These are phyloP conservation scores for Ceratocystis albifundus DNA, from an alignment of 2,329 filamentous ascomycete genomes.

Conservation along the genomic window DNA sequence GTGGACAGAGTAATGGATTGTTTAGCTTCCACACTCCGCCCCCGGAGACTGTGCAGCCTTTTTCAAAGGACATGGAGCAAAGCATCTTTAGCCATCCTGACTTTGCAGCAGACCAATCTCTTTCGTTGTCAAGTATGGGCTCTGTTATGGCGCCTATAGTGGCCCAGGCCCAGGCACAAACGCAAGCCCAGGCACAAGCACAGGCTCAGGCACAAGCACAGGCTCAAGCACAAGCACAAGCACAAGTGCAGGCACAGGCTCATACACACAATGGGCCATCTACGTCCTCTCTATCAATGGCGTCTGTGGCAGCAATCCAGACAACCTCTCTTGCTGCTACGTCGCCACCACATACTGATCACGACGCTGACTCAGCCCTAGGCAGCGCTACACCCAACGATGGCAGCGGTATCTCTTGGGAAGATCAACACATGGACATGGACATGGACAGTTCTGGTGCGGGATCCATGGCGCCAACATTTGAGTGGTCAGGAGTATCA, in stretches of 20 bases:
- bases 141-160: slow-evolving; percentile 10
- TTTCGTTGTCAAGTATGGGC: not conserved
- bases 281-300: slow-evolving; percentile 8
- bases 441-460: slow-evolving; percentile 28
- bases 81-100: slow-evolving; percentile 1
- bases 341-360: slow-evolving; percentile 37
- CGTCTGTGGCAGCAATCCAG: slow-evolving; percentile 13
- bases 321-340: slow-evolving; percentile 15
- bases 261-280: not conserved
- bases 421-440: slow-evolving; percentile 33
- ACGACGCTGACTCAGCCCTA: slow-evolving; percentile 32
- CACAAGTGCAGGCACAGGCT: not conserved
- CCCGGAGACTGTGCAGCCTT: slow-evolving; percentile 39
- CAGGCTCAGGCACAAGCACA: not conserved
- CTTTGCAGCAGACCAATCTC: not conserved
- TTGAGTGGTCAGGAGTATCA: slow-evolving; percentile 44
- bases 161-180: not conserved
- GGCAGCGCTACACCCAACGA: slow-evolving; percentile 36
- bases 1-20: slow-evolving; percentile 27
- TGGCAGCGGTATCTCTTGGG: slow-evolving; percentile 33
- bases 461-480: slow-evolving; percentile 34
- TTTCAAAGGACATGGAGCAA: not conserved
- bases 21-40: slow-evolving; percentile 41
- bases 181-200: not conserved
- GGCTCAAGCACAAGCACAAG: not conserved